Evolutionary conservation across 768 basidiomycete species (phyloP).

Genomic region (Leccinellum luteum): DNA sequence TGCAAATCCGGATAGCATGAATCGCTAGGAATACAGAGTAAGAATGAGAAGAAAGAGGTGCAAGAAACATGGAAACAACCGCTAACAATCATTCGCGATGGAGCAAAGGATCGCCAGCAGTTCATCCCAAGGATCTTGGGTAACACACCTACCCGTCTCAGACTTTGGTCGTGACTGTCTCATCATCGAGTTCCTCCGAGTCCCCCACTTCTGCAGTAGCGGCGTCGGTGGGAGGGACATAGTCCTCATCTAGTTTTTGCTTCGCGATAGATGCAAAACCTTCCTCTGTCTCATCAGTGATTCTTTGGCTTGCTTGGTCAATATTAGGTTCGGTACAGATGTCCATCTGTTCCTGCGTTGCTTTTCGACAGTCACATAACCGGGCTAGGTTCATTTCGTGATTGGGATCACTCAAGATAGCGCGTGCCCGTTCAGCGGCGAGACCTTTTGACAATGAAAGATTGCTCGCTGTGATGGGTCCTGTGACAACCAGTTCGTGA

Average conservation of each 20-base stretch:
- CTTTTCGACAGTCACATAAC: constrained; percentile 41
- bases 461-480: constrained; percentile 60
- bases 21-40: constrained; percentile 1
- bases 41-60: constrained; percentile 1
- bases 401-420: constrained; percentile 46
- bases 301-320: constrained; percentile 19
- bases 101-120: constrained; percentile 33
- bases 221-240: constrained; percentile 8
- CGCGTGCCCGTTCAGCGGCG: constrained; percentile 60
- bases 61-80: constrained; percentile 29
- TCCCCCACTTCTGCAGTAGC: constrained; percentile 18
- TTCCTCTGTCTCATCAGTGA: constrained; percentile 46
- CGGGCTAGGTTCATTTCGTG: constrained; percentile 44
- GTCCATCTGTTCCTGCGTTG: constrained; percentile 12
- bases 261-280: constrained; percentile 48
- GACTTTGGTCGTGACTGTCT: constrained; percentile 2
- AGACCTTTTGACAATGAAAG: constrained; percentile 62
- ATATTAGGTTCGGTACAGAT: constrained; percentile 13
- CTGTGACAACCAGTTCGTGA: constrained; percentile 54
- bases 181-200: constrained; percentile 19
- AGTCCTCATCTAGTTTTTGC: constrained; percentile 29
- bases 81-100: constrained; percentile 30
- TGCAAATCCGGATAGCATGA: constrained; percentile 2
- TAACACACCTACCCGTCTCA: constrained; percentile 11
- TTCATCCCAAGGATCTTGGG: constrained; percentile 29